Evolutionary conservation across 768 basidiomycete species (phyloP).

Genomic region (Serendipita sp.): DNA sequence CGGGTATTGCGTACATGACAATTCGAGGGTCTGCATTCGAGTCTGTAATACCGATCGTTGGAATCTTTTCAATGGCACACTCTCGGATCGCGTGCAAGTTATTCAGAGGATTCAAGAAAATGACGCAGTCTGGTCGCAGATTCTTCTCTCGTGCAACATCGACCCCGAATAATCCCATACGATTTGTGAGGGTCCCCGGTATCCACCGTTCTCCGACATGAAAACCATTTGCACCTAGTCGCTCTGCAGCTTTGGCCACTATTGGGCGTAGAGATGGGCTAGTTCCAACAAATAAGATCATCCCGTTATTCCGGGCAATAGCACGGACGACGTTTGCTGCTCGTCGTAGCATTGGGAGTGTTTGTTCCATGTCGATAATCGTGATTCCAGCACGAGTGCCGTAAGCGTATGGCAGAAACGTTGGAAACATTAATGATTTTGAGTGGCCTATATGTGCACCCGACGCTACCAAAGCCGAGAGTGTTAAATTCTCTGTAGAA

Average conservation of each 20-base stretch:
- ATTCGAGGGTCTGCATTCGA: constrained; percentile 90
- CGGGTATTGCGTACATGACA: constrained; percentile 96
- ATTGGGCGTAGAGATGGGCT: constrained; percentile 59
- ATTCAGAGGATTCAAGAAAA: constrained; percentile 79
- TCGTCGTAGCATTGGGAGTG: constrained; percentile 77
- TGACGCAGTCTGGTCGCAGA: constrained; percentile 68
- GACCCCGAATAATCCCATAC: constrained; percentile 50
- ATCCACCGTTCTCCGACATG: constrained; percentile 82
- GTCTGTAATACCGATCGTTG: constrained; percentile 88
- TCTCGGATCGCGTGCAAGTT: constrained; percentile 81
- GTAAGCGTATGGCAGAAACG: constrained; percentile 84
- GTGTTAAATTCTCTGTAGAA: constrained; percentile 45
- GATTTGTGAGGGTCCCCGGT: constrained; percentile 90
- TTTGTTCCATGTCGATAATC: constrained; percentile 89
- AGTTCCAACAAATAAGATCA: constrained; percentile 81
- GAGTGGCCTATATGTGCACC: constrained; percentile 92
- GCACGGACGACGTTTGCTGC: constrained; percentile 78
- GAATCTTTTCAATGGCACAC: constrained; percentile 75
- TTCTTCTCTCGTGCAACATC: constrained; percentile 35
- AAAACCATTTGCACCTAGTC: constrained; percentile 64
- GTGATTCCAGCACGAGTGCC: constrained; percentile 80
- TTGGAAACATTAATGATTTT: constrained; percentile 67
- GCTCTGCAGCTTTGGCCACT: constrained; percentile 62
- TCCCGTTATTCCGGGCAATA: constrained; percentile 64
- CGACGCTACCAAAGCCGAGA: constrained; percentile 80